Conservation (phyloP, 768 basidiomycete species). For the Piloderma croceum region DNA sequence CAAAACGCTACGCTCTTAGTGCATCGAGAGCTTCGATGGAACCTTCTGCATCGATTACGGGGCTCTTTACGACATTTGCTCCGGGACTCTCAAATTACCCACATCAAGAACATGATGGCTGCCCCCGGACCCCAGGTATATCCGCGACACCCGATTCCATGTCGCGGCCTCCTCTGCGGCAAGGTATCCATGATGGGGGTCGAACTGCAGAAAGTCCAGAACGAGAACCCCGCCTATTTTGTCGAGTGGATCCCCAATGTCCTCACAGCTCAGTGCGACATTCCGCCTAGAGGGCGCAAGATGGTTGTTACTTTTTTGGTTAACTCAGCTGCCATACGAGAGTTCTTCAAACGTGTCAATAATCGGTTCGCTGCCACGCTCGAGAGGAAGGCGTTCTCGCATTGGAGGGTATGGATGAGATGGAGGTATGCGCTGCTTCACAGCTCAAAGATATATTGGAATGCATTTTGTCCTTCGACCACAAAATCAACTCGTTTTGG, state of each 20-base stretch:
- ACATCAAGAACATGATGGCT: constrained; percentile 64
- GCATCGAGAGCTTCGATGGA: constrained; percentile 67
- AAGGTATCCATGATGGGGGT: constrained; percentile 67
- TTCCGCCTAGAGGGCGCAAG: constrained; percentile 53
- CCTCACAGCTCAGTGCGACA: constrained; percentile 60
- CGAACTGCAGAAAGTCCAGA: constrained; percentile 57
- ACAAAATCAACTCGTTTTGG: too few species aligned
- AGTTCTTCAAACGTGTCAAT: constrained; percentile 60
- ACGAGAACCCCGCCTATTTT: constrained; percentile 59
- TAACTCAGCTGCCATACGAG: constrained; percentile 59
- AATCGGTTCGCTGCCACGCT: constrained; percentile 66
- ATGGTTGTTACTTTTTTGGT: constrained; percentile 61
- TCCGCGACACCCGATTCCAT: constrained; percentile 59
- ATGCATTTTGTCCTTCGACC: too few species aligned
- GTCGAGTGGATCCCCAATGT: constrained; percentile 71
- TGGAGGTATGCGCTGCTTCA: too few species aligned
- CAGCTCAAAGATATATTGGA: too few species aligned
- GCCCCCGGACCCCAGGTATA: constrained; percentile 60
- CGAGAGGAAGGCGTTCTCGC: constrained; percentile 55
- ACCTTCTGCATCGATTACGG: constrained; percentile 73
- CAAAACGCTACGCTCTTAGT: constrained; percentile 67
- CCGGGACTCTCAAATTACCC: constrained; percentile 57
- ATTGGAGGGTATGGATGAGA: constrained; percentile 67
- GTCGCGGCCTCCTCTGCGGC: constrained; percentile 62
- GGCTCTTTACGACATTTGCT: constrained; percentile 65